phyloP scores from a whole-genome alignment of 768 basidiomycete genomes.

The Mycena belliarum region DNA sequence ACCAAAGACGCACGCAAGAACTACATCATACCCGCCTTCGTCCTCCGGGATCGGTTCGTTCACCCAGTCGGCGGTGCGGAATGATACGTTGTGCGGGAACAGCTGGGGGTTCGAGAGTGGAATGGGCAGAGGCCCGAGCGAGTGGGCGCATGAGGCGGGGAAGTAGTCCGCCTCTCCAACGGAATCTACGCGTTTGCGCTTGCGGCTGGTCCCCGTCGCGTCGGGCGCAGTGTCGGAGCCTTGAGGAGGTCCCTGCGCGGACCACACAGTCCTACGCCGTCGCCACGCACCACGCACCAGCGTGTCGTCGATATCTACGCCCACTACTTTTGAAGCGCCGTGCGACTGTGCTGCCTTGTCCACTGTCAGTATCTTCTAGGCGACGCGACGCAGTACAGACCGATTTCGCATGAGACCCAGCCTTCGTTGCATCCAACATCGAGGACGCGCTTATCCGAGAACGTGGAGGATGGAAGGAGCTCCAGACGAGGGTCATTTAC shows the following conservation, averaged over 20 bases:
- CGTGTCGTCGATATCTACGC: slow-evolving; percentile 82
- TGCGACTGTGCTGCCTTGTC: slow-evolving; percentile 56
- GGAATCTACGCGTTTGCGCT: slow-evolving; percentile 27
- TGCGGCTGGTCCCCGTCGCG: slow-evolving; percentile 16
- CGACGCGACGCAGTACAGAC: slow-evolving; percentile 33
- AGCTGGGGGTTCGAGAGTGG: slow-evolving; percentile 40
- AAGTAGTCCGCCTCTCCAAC: slow-evolving; percentile 53
- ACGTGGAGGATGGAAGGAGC: slow-evolving; percentile 55
- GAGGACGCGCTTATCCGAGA: slow-evolving; percentile 60
- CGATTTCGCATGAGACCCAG: slow-evolving; percentile 84
- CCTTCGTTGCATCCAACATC: slow-evolving; percentile 91
- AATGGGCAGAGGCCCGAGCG: slow-evolving; percentile 73
- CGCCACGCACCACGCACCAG: slow-evolving; percentile 80
- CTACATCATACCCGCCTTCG: slow-evolving; percentile 66
- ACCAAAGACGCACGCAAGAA: slow-evolving; percentile 70
- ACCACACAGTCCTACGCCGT: slow-evolving; percentile 70
- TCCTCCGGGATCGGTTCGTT: slow-evolving; percentile 55
- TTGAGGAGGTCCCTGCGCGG: slow-evolving; percentile 55
- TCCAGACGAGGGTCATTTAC: slow-evolving; percentile 64
- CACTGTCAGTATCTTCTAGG: background rate
- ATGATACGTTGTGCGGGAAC: slow-evolving; percentile 82
- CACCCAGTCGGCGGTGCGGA: slow-evolving; percentile 78
- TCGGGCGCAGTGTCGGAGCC: background rate
- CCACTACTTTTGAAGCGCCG: slow-evolving; percentile 67
- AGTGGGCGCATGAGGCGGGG: slow-evolving; percentile 74